Evolutionary conservation across 2,329 filamentous ascomycete genomes (phyloP), one percentile per base, ranked within the genome.

Genomic region (Arthroderma sp.): DNA sequence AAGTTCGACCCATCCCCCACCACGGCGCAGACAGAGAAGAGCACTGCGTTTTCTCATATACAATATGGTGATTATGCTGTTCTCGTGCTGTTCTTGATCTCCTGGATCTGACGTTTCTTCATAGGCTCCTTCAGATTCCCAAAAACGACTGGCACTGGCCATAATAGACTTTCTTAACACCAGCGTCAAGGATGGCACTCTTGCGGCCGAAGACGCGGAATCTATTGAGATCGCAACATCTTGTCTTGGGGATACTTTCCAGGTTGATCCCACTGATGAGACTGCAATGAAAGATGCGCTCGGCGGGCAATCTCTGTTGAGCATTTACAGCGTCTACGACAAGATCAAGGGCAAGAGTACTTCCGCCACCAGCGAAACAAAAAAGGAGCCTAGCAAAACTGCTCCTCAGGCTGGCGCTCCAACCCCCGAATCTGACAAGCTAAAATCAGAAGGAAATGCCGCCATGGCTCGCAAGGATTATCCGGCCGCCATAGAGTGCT

Each of bases 401-500:
- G 62, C 71, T n/a, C 61, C 73, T 1, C 63, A 68, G 15, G 58
- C 70, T 21, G 61, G 58, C 9, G 52, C 54, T 17, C 60, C 59
- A 33, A 63, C 60, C 6, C 66, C 65, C 31, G 84, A 93, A 67
- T 91, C 91, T 60, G 93, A 98, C 71, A 79, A 80, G 62, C 79
- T 97, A 66, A 98, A 98, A 78, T 86, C 82, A 59, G 83, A 88
- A 68, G 93, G 93, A 65, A 98, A 98, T 75, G 84, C 88, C 56
- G 89, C 91, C 60, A 97, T 98, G 91, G 86, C 88, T 58, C 82
- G 86, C 71, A 96, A 95, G 77, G 89, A 97, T 73, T 96, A 96
- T 77, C 67, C 78, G 49, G 68, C 76, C 43, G 93, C 93, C 61
- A 89, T 97, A 70, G 84, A 88, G 65, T 78, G 87, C 64, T 98